Evolutionary conservation across 1,139 yeast species (phyloP).

Genomic region (Lodderomyces margitis): DNA sequence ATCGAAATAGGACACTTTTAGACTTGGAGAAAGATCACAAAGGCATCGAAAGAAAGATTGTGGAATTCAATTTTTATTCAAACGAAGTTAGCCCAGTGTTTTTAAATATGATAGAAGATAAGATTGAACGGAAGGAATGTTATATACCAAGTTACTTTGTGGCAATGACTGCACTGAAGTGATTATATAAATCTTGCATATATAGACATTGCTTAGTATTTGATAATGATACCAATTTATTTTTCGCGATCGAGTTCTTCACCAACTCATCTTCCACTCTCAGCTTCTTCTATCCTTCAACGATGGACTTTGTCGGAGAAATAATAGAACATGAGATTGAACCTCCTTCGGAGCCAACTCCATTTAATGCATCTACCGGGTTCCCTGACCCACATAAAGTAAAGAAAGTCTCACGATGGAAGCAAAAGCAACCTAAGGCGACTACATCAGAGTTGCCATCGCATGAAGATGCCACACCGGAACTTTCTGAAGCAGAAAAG

Average conservation of each 20-base stretch:
- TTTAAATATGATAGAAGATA: constrained; percentile 17
- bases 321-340: constrained; percentile 64
- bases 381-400: constrained; percentile 40
- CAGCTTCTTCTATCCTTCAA: background rate
- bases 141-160: constrained; percentile 11
- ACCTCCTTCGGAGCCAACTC: constrained; percentile 27
- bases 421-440: constrained; percentile 13
- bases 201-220: too few species aligned
- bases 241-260: too few species aligned
- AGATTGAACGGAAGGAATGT: constrained; percentile 16
- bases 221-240: too few species aligned
- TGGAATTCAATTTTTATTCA: constrained; percentile 14
- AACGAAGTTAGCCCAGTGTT: constrained; percentile 22
- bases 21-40: constrained; percentile 6
- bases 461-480: constrained; percentile 4
- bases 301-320: constrained; percentile 73
- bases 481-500: constrained; percentile 54
- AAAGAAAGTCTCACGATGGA: constrained; percentile 28
- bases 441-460: constrained; percentile 2
- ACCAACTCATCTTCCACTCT: background rate
- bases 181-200: too few species aligned
- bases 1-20: constrained; percentile 8
- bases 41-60: constrained; percentile 6
- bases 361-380: constrained; percentile 27
- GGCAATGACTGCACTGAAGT: background rate